Evolutionary conservation across 352 stramenopile species (phyloP).

Genomic region (Phytophthora pluvialis): DNA sequence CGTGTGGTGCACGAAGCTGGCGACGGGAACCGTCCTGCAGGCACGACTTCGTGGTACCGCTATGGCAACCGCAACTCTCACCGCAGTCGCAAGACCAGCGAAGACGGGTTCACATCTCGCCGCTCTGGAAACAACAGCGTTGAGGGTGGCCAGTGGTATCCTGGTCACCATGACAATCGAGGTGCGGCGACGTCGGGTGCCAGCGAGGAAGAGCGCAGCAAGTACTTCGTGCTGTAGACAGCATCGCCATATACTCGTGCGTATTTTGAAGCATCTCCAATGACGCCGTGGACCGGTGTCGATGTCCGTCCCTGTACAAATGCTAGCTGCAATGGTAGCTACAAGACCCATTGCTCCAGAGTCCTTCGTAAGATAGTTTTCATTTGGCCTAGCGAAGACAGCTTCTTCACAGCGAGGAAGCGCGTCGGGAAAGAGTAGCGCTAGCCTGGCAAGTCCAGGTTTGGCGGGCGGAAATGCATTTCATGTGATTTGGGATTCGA

Average conservation of each 20-base stretch:
- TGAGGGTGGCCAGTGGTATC: slow-evolving; percentile 52
- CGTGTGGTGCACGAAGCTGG: slow-evolving; percentile 68
- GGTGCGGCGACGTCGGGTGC: slow-evolving; percentile 45
- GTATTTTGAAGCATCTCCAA: slow-evolving; percentile 26
- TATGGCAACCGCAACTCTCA: slow-evolving; percentile 78
- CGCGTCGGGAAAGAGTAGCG: slow-evolving; percentile 13
- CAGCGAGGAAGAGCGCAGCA: slow-evolving; percentile 78
- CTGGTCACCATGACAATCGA: slow-evolving; percentile 44
- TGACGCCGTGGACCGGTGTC: slow-evolving; percentile 20
- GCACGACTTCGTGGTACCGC: slow-evolving; percentile 74
- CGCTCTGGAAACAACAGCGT: slow-evolving; percentile 77
- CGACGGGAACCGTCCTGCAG: slow-evolving; percentile 45
- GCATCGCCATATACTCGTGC: slow-evolving; percentile 24
- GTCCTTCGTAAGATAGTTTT: slow-evolving; percentile 24
- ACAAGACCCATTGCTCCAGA: slow-evolving; percentile 21
- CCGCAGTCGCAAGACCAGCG: slow-evolving; percentile 69
- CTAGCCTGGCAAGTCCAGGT: background rate
- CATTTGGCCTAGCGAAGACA: slow-evolving; percentile 13
- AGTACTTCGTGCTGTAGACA: slow-evolving; percentile 86
- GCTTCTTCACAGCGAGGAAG: slow-evolving; percentile 10
- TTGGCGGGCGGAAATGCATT: slow-evolving; percentile 23
- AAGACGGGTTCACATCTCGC: slow-evolving; percentile 50
- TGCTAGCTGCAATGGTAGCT: slow-evolving; percentile 30
- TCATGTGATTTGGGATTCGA: slow-evolving; percentile 26
- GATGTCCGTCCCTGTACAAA: slow-evolving; percentile 30